Base-by-base conservation (phyloP, 495 filamentous ascomycete genomes). In the Penicillium riverlandense region DNA sequence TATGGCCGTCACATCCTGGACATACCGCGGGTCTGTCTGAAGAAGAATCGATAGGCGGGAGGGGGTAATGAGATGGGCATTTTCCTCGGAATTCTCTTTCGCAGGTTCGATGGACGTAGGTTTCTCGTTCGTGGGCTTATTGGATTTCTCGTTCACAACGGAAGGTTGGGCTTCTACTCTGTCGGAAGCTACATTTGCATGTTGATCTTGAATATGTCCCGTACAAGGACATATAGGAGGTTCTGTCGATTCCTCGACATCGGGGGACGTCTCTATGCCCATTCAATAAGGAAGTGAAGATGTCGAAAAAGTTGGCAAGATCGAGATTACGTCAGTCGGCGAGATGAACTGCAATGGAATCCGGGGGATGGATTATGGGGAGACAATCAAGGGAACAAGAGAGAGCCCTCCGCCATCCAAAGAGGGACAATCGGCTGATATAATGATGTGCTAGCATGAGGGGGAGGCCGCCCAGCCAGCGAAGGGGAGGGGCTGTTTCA, bases 201-300 rank as follows among this genome's bases (percentile, higher is more conserved):
- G 22, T 47, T 37, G 44, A 35, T 40, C 14, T 43, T 43, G 49
- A 22, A 22, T 2, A 22, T 22, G 46, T 50, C 62, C 53, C 44
- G 47, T 51, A 43, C 50, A 66, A 58, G 47, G 40, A 68, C 62
- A 63, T 68, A 68, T 68, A 66, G 65, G 63, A 56, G 65, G 65
- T 35, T 68, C 65, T 41, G 65, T 65, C 65, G 65, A 66, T 59
- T 68, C 65, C 57, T 68, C 65, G 65, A 68, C 65, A 61, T 66
- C 64, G 41, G 47, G 58, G 40, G 49, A 50, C 35, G 53, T 62
- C 41, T 68, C 64, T 55, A 66, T 61, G 64, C 64, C 64, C 64
- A 68, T 68, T 68, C 64, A 68, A 68, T 54, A 47, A 22, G 22
- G 22, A 22, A 22, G 22, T 22, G 22, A 22, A 4, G 22, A 22